Base-by-base conservation (phyloP, 2,329 filamentous ascomycete genomes). In the Mollisia scopiformis region DNA sequence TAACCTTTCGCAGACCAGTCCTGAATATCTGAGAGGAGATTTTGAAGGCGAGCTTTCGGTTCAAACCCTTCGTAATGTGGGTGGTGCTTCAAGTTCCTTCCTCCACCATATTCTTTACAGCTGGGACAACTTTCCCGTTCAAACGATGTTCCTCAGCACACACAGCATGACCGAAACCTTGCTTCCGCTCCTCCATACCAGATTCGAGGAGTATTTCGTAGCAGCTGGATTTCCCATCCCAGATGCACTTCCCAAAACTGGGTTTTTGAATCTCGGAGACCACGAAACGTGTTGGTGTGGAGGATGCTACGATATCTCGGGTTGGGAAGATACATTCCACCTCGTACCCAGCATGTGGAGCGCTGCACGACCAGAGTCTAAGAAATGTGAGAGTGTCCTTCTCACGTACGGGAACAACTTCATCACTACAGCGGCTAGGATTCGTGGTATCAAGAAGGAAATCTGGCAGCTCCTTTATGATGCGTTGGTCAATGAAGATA, bases 331-430 rank as follows among this genome's bases (percentile, higher is more conserved):
- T 41, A 67, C 70, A 3, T 72, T 74, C 27, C 62, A 69, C 7
- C 67, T 79, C 5, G 67, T 82, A 16, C 72, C 75, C 3, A 58
- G n/a, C 50, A 75, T 58, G 68, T 79, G 55, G 75, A 62, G 65
- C 16, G 69, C 71, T 23, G 66, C 71, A 3, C 68, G 72, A n/a
- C 66, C 67, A 0, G 63, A 66, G 35, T 49, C 72, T 67, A 37
- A 71, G 6, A 61, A 61, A 16, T 76, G 75, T 57, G 68, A 72
- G 2, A 66, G 68, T 28, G 72, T 78, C 0, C 69, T 76, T 13
- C 62, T 82, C 6, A 78, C 76, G 2, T 80, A 79, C 62, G 78
- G 78, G 47, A 81, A 80, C 16, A 77, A 80, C 54, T 82, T 83
- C 65, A 69, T 81, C 37, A 78, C 75, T 2, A 80, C 78, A 1